phyloP scores from a whole-genome alignment of 2,329 filamentous ascomycete species.

The Arthroderma sp. region DNA sequence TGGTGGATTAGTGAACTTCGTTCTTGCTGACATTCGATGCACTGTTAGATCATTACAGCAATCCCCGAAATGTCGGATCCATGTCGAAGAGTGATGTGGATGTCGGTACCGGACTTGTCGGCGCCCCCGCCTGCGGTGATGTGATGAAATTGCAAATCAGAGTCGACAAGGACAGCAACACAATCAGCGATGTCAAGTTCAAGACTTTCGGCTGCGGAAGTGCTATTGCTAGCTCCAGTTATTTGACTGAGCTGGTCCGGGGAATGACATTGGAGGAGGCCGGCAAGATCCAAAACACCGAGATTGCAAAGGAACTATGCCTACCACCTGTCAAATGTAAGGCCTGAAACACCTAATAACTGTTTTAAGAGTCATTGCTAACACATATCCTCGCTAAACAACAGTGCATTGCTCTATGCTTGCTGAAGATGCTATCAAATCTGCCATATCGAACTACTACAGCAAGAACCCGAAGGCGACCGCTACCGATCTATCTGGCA shows the following conservation, averaged over 20 bases:
- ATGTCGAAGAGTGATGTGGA: conserved; percentile 67
- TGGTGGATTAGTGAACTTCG: too few relatives aligned
- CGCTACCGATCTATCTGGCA: conserved; percentile 64
- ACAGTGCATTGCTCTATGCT: conserved; percentile 84
- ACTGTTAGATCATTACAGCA: conserved; percentile 71
- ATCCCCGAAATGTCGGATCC: conserved; percentile 64
- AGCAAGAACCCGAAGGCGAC: conserved; percentile 72
- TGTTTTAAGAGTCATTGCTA: background rate
- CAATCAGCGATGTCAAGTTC: conserved; percentile 90
- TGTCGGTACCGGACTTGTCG: conserved; percentile 82
- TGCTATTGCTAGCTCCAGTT: conserved; percentile 88
- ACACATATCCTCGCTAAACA: background rate
- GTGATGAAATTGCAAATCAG: conserved; percentile 92
- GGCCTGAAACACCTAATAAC: conserved; percentile 16
- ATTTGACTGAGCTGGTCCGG: conserved; percentile 84
- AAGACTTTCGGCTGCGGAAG: conserved; percentile 95
- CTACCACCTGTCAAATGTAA: conserved; percentile 74
- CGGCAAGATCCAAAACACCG: conserved; percentile 82
- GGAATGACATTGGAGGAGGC: conserved; percentile 97
- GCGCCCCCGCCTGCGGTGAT: conserved; percentile 81
- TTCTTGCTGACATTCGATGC: conserved; percentile 26
- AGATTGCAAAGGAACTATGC: conserved; percentile 94
- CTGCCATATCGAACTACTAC: conserved; percentile 81
- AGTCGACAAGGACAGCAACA: conserved; percentile 76
- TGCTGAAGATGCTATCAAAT: conserved; percentile 85